phyloP scores from a whole-genome alignment of 1,284 basidiomycete genomes.

The Malassezia slooffiae region DNA sequence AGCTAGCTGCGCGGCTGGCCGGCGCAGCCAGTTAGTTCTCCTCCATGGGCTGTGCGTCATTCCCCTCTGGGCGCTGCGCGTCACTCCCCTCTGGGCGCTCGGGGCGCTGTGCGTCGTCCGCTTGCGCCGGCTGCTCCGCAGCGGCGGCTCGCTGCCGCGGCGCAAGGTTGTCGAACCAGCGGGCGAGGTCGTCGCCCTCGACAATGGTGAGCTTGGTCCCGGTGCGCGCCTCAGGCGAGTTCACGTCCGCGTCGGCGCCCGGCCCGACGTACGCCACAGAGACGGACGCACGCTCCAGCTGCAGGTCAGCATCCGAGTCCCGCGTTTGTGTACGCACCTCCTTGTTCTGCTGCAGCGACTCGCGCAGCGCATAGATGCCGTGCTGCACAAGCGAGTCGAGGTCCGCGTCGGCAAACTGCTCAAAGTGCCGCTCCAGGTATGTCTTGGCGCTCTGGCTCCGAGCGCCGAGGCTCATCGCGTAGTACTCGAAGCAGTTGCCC shows the following conservation, averaged over 20 bases:
- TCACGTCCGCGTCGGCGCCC: slow-evolving; percentile 36
- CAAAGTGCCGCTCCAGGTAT: slow-evolving; percentile 87
- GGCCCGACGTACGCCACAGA: slow-evolving; percentile 41
- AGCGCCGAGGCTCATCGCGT: slow-evolving; percentile 95
- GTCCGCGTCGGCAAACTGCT: slow-evolving; percentile 55
- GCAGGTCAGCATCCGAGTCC: too few species aligned
- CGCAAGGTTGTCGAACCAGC: slow-evolving; percentile 39
- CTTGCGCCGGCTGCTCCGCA: too few species aligned
- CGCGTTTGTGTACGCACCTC: slow-evolving; percentile 17
- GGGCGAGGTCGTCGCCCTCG: slow-evolving; percentile 35
- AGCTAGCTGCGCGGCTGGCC: too few species aligned
- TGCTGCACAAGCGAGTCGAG: slow-evolving; percentile 34
- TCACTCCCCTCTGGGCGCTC: too few species aligned
- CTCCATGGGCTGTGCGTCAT: too few species aligned
- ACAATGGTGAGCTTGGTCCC: slow-evolving; percentile 40
- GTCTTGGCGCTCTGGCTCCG: slow-evolving; percentile 96
- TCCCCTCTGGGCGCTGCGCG: too few species aligned
- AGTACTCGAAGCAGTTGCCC: slow-evolving; percentile 95
- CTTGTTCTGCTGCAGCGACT: slow-evolving; percentile 45
- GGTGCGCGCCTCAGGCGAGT: slow-evolving; percentile 21
- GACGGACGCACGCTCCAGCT: slow-evolving; percentile 37
- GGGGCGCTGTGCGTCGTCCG: too few species aligned
- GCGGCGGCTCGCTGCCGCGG: too few species aligned
- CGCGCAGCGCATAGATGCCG: slow-evolving; percentile 39
- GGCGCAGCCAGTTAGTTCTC: too few species aligned